Evolutionary conservation across 1,284 basidiomycete species (phyloP).

Genomic region (Austroboletus olivaceoglutinosus): DNA sequence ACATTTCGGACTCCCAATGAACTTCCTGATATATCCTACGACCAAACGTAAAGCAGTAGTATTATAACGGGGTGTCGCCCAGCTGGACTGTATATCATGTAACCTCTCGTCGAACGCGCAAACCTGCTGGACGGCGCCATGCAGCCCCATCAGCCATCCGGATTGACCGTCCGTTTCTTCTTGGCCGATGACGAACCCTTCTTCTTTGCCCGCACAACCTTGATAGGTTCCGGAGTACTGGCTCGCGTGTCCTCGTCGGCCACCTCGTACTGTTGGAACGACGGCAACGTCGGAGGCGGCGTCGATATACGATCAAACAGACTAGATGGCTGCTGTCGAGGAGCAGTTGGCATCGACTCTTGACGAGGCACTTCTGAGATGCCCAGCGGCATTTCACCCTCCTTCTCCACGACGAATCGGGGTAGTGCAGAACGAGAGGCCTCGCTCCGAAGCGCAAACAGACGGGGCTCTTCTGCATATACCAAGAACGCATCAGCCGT

Average conservation of each 20-base stretch:
- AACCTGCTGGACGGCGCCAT: not conserved
- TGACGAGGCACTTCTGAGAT: constrained; percentile 23
- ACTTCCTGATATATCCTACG: constrained; percentile 11
- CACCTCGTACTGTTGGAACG: constrained; percentile 62
- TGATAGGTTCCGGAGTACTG: constrained; percentile 67
- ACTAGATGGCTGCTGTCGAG: constrained; percentile 19
- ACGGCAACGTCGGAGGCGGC: constrained; percentile 39
- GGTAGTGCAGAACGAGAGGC: constrained; percentile 30
- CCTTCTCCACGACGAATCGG: constrained; percentile 66
- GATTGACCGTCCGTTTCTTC: constrained; percentile 55
- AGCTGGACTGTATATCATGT: constrained; percentile 24
- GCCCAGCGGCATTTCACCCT: constrained; percentile 82
- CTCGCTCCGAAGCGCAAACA: constrained; percentile 41
- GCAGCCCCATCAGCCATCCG: constrained; percentile 15
- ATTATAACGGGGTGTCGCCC: constrained; percentile 18
- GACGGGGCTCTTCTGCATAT: constrained; percentile 31
- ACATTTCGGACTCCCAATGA: constrained; percentile 15
- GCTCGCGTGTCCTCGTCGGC: constrained; percentile 50
- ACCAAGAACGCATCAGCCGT: too few species aligned
- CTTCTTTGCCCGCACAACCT: constrained; percentile 71
- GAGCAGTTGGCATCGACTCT: constrained; percentile 22
- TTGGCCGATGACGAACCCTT: constrained; percentile 56
- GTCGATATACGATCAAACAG: constrained; percentile 38
- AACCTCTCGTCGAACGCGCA: constrained; percentile 5
- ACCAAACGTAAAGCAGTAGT: constrained; percentile 12